A percentile compares a stretch with the other conserved stretches of the same genome.
These are phyloP conservation scores for Sphaerobolus stellatus DNA, from an alignment of 1,284 basidiomycete genomes.

Conservation along the genomic window DNA sequence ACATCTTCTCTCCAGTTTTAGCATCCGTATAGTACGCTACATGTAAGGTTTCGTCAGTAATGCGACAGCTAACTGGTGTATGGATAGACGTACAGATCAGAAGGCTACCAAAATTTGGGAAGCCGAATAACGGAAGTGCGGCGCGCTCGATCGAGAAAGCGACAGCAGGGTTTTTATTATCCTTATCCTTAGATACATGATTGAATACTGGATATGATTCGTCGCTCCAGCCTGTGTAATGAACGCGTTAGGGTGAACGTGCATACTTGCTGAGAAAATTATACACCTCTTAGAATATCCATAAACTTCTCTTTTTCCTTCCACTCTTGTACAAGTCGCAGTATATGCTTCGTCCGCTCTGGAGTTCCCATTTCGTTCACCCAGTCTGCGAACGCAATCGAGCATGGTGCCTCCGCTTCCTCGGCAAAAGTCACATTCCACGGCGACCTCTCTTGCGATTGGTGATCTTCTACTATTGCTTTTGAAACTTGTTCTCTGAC, in stretches of 20 bases:
- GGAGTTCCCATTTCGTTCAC: conserved; percentile 24
- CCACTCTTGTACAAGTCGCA: conserved; percentile 30
- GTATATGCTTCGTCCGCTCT: conserved; percentile 25
- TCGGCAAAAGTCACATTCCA: too few relatives aligned
- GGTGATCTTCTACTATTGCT: too few relatives aligned
- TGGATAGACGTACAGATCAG: conserved; percentile 35
- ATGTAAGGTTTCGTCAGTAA: too few relatives aligned
- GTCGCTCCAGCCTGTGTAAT: conserved; percentile 30
- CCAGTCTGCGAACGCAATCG: conserved; percentile 31
- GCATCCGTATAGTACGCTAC: too few relatives aligned
- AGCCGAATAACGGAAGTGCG: conserved; percentile 43
- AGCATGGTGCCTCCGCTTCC: too few relatives aligned
- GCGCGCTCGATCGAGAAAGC: conserved; percentile 45
- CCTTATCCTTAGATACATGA: background rate
- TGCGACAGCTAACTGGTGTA: conserved; percentile 24
- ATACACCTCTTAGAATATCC: conserved; percentile 29
- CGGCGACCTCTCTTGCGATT: too few relatives aligned
- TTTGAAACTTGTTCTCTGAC: too few relatives aligned
- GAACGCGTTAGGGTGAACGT: conserved; percentile 13
- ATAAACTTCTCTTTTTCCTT: conserved; percentile 26
- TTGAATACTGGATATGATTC: conserved; percentile 31
- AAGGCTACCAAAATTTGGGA: conserved; percentile 43
- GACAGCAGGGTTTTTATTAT: conserved; percentile 19
- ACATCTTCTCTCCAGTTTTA: conserved; percentile 23
- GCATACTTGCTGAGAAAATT: background rate